Evolutionary conservation across 75 land plant species (phyloP).

Genomic region (Pinus tabuliformis): DNA sequence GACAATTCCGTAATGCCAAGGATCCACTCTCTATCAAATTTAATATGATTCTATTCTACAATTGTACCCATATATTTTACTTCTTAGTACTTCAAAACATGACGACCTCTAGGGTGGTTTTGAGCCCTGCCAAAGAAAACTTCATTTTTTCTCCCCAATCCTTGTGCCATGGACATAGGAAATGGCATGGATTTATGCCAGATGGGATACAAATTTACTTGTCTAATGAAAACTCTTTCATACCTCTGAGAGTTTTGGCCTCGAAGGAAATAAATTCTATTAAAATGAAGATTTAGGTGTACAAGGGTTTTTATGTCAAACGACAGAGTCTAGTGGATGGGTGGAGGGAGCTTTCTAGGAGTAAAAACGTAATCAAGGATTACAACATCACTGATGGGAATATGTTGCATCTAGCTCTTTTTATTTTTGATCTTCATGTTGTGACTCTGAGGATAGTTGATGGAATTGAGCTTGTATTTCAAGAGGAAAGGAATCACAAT

Average conservation of each 20-base stretch:
- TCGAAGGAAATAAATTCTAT: slow-evolving; percentile 85
- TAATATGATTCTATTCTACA: too few relatives aligned
- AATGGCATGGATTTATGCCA: slow-evolving; percentile 16
- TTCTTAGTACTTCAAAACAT: background rate
- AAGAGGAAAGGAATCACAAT: slow-evolving; percentile 45
- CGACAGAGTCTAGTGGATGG: slow-evolving; percentile 72
- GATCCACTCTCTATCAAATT: too few relatives aligned
- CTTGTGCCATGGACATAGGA: background rate
- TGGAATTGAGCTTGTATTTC: slow-evolving; percentile 60
- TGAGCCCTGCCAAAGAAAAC: slow-evolving; percentile 17
- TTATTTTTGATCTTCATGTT: slow-evolving; percentile 56
- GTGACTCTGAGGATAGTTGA: slow-evolving; percentile 58
- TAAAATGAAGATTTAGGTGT: slow-evolving; percentile 69
- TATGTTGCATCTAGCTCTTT: slow-evolving; percentile 65
- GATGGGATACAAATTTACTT: slow-evolving; percentile 67
- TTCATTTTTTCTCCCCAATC: background rate
- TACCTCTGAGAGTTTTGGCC: slow-evolving; percentile 69
- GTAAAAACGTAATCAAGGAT: slow-evolving; percentile 49
- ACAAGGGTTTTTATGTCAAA: slow-evolving; percentile 69
- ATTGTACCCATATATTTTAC: too few relatives aligned
- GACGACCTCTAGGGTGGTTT: slow-evolving; percentile 19
- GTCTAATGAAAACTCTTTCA: slow-evolving; percentile 44
- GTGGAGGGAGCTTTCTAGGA: slow-evolving; percentile 71
- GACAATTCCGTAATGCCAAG: too few relatives aligned
- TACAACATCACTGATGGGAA: slow-evolving; percentile 79